Evolutionary conservation across 306 rosid genomes (phyloP).

Genomic region (Lotus japonicus): DNA sequence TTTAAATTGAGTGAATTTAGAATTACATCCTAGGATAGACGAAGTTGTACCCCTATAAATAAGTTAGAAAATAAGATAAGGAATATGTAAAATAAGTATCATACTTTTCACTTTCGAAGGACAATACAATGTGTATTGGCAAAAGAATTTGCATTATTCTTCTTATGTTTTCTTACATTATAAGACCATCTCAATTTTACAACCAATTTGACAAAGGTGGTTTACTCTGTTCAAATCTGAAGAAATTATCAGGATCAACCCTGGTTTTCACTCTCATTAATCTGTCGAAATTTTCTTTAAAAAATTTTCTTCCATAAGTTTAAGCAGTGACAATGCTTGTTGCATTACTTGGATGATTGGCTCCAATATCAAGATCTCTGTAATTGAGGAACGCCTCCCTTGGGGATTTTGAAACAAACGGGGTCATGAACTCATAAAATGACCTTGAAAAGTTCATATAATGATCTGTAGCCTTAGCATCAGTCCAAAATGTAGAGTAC

Average conservation of each 20-base stretch:
- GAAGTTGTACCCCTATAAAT: no score
- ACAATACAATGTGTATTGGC: not conserved
- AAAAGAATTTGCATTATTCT: not conserved
- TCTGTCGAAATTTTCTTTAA: constrained; percentile 11
- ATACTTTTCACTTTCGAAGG: no score
- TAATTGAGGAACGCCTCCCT: constrained; percentile 25
- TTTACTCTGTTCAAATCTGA: constrained; percentile 27
- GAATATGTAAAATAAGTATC: no score
- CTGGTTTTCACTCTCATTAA: not conserved
- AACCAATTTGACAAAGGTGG: not conserved
- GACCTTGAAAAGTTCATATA: not conserved
- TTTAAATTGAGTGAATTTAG: no score
- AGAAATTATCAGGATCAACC: constrained; percentile 25
- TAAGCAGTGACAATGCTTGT: not conserved
- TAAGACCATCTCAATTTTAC: no score
- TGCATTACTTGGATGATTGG: constrained; percentile 14
- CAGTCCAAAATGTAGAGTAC: not conserved
- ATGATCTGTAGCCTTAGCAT: not conserved
- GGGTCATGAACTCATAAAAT: not conserved
- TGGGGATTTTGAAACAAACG: constrained; percentile 17
- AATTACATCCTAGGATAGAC: no score
- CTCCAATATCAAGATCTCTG: constrained; percentile 33
- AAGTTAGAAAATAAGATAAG: no score
- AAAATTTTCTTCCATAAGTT: constrained; percentile 14
- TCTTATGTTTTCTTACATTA: not conserved